phyloP scores from a whole-genome alignment of 805 yeast genomes.

The Yamadazyma sp. region DNA sequence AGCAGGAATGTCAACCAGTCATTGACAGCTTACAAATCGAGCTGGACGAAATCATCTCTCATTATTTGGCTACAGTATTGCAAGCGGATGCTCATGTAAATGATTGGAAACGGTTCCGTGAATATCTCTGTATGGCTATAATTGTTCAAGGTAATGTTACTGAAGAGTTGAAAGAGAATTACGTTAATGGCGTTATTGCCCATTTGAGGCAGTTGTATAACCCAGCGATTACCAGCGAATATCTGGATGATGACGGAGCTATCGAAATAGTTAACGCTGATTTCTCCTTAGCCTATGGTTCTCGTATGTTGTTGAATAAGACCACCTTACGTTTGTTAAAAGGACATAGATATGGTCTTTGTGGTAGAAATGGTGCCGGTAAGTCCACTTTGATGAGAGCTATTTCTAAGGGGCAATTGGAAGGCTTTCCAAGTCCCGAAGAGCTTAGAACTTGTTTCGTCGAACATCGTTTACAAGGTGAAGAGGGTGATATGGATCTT shows the following conservation, averaged over 20 bases:
- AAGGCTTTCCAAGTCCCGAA: conserved; percentile 92
- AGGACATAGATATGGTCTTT: conserved; percentile 96
- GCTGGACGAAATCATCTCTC: conserved; percentile 38
- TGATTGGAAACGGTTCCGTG: conserved; percentile 50
- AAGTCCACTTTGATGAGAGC: conserved; percentile 97
- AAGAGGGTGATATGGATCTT: conserved; percentile 86
- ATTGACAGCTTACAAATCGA: conserved; percentile 12
- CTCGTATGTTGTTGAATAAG: conserved; percentile 93
- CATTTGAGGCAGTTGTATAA: conserved; percentile 55
- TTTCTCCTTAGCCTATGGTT: conserved; percentile 95
- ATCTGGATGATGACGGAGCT: conserved; percentile 72
- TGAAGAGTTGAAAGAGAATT: conserved; percentile 34
- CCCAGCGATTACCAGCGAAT: conserved; percentile 43
- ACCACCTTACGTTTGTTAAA: conserved; percentile 82
- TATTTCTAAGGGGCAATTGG: conserved; percentile 93
- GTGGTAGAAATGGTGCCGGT: conserved; percentile 99
- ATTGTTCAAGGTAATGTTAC: conserved; percentile 25
- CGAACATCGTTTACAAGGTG: conserved; percentile 94
- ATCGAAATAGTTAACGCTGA: conserved; percentile 90
- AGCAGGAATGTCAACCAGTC: conserved; percentile 10
- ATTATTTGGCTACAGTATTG: conserved; percentile 47
- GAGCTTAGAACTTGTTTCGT: conserved; percentile 92
- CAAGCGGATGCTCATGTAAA: conserved; percentile 45
- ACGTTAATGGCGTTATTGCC: conserved; percentile 45
- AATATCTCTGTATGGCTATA: conserved; percentile 46